These are phyloP conservation scores for Reticulascus tulasneorum DNA, from an alignment of 2,329 filamentous ascomycete genomes.

Conservation along the genomic window DNA sequence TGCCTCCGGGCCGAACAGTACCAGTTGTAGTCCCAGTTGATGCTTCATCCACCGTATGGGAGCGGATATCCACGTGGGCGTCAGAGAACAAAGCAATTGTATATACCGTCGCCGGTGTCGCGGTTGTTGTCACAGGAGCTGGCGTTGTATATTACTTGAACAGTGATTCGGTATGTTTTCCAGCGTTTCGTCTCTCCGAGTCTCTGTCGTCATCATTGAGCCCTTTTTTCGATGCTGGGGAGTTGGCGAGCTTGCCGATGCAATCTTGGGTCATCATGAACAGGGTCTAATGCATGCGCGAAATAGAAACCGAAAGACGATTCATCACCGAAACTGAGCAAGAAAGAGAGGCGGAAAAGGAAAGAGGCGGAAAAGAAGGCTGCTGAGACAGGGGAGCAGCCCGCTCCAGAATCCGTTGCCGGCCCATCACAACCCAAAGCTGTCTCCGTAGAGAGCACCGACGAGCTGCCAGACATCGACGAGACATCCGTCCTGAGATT, in stretches of 20 bases:
- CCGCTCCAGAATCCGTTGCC: conserved; percentile 21
- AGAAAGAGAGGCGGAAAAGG: conserved; percentile 85
- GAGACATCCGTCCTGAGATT: conserved; percentile 51
- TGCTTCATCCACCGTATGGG: conserved; percentile 72
- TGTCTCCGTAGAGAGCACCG: conserved; percentile 52
- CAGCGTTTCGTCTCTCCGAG: conserved; percentile 1
- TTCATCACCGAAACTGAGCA: conserved; percentile 68
- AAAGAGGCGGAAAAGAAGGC: conserved; percentile 70
- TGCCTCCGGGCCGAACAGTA: conserved; percentile 38
- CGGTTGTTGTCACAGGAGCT: conserved; percentile 84
- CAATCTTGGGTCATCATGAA: too few relatives aligned
- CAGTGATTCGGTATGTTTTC: conserved; percentile 47
- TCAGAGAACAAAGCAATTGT: conserved; percentile 93
- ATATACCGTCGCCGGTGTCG: conserved; percentile 93
- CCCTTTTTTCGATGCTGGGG: too few relatives aligned
- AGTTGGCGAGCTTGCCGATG: too few relatives aligned
- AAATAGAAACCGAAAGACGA: too few relatives aligned
- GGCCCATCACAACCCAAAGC: conserved; percentile 41
- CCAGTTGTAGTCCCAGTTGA: conserved; percentile 45
- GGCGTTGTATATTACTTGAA: conserved; percentile 90
- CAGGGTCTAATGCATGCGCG: too few relatives aligned
- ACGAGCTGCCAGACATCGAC: conserved; percentile 66
- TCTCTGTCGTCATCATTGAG: conserved; percentile 3
- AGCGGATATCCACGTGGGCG: conserved; percentile 85
- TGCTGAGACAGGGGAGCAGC: conserved; percentile 33